Percentiles rank a stretch among this genome's conserved stretches.
phyloP scores from a whole-genome alignment of 495 filamentous ascomycete genomes.

The Lasiosphaeriaceae sp. region DNA sequence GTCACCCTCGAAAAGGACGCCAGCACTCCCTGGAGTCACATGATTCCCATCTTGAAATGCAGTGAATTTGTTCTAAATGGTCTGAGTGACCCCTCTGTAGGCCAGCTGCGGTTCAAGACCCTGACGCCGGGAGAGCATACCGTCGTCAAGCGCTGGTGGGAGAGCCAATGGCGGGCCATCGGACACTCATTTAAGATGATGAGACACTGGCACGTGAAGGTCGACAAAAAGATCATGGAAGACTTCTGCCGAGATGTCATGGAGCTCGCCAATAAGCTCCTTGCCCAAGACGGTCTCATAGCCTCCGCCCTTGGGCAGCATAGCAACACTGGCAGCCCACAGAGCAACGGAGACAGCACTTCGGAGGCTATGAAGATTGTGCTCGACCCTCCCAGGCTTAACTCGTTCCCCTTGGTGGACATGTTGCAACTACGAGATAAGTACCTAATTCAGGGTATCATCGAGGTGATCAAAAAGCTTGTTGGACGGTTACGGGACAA shows the following conservation, averaged over 20 bases:
- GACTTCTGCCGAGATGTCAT: slow-evolving; percentile 93
- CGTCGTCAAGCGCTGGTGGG: slow-evolving; percentile 73
- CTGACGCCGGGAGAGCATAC: slow-evolving; percentile 57
- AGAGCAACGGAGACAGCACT: slow-evolving; percentile 41
- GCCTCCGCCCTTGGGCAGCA: slow-evolving; percentile 55
- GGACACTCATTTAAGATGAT: slow-evolving; percentile 78
- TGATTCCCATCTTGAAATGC: slow-evolving; percentile 66
- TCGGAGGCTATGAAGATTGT: slow-evolving; percentile 49
- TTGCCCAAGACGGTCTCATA: slow-evolving; percentile 77
- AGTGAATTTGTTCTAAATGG: slow-evolving; percentile 72
- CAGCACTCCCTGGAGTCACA: slow-evolving; percentile 55
- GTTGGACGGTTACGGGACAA: slow-evolving; percentile 67
- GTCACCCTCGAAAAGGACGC: slow-evolving; percentile 54
- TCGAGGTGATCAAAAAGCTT: slow-evolving; percentile 62
- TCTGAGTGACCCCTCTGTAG: slow-evolving; percentile 76
- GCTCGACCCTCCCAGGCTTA: slow-evolving; percentile 56
- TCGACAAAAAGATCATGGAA: slow-evolving; percentile 71
- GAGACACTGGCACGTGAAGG: slow-evolving; percentile 68
- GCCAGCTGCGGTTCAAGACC: slow-evolving; percentile 66
- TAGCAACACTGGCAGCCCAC: slow-evolving; percentile 37
- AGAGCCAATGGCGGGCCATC: slow-evolving; percentile 70
- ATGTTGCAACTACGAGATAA: slow-evolving; percentile 82
- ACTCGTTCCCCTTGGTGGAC: slow-evolving; percentile 66
- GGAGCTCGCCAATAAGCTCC: slow-evolving; percentile 81
- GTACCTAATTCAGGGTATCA: slow-evolving; percentile 72